Evolutionary conservation across 176 grass and related monocot genomes (phyloP), one percentile per base, ranked within the genome.

Genomic region (Canna indica): DNA sequence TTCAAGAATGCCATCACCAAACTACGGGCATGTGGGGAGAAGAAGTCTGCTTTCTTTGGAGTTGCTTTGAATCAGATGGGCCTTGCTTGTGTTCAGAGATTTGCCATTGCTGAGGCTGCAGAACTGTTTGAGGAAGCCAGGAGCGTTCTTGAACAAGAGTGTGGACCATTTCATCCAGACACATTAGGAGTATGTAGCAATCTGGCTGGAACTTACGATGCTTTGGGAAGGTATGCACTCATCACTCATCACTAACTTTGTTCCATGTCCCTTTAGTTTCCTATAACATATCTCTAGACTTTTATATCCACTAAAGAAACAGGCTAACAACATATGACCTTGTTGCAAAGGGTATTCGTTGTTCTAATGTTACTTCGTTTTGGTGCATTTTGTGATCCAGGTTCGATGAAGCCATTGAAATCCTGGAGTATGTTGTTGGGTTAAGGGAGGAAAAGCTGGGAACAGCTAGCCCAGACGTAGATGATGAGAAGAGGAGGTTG

Each of bases 51-150:
- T 22, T 97, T 92, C 79, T 97, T 97, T 31, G 93, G 88, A 30
- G 58, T 97, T 73, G 93, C 86, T 26, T 77, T 97, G 75, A 97
- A 97, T 73, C 93, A 97, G 76, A 92, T 91, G 93, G 93, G 93
- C 0, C 70, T 97, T 68, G 77, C 83, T 17, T 92, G 86, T 64
- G 88, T 92, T 77, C 86, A 97, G 78, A 83, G 81, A 73, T 97
- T 85, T 70, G 83, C 85, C 9, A 90, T 92, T 38, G 87, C 82
- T 62, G 93, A 97, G 85, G 93, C 93, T 1, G 86, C 79, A 33
- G 86, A 90, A 70, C 58, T 97, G 44, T 92, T 97, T 8, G 88
- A 92, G 75, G 93, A 97, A 81, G 93, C 93, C 56, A 97, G 83
- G 77, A 81, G 80, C 11, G 79, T 97, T 83, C 79, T 97, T 52